Evolutionary conservation across 2,329 filamentous ascomycete species (phyloP).

Genomic region (Exophiala alcalophila): DNA sequence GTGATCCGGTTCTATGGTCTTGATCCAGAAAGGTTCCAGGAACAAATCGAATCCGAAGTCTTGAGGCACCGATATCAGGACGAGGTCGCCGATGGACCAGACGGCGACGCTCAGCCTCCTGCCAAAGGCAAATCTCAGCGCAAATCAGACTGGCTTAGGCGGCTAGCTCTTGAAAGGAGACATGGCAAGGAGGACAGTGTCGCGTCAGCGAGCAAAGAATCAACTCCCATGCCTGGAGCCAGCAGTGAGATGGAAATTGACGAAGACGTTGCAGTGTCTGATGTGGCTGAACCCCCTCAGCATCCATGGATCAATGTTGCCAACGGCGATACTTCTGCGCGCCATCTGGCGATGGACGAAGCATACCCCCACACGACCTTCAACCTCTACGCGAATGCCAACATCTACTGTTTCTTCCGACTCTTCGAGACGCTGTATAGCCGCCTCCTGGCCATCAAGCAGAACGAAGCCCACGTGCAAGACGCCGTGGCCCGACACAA

Average conservation of each 20-base stretch:
- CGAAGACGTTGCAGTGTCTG: constrained; percentile 65
- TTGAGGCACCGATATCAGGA: constrained; percentile 75
- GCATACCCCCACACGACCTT: constrained; percentile 77
- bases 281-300: constrained; percentile 38
- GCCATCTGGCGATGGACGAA: constrained; percentile 67
- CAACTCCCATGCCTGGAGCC: constrained; percentile 58
- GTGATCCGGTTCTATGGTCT: constrained; percentile 74
- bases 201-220: constrained; percentile 79
- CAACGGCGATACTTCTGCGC: constrained; percentile 56
- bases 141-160: constrained; percentile 73
- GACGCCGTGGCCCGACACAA: constrained; percentile 71
- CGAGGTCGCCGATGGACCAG: constrained; percentile 61
- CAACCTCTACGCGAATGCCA: constrained; percentile 88
- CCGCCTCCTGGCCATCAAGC: constrained; percentile 78
- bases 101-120: constrained; percentile 68
- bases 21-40: constrained; percentile 65
- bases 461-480: constrained; percentile 68
- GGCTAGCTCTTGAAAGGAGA: constrained; percentile 78
- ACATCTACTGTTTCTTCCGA: constrained; percentile 90
- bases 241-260: constrained; percentile 46
- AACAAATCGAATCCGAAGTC: constrained; percentile 56
- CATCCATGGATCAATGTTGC: constrained; percentile 54
- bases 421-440: constrained; percentile 90
- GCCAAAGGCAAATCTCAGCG: constrained; percentile 69
- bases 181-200: constrained; percentile 77